phyloP scores from a whole-genome alignment of 345 rosid genomes.

The Pistacia atlantica region DNA sequence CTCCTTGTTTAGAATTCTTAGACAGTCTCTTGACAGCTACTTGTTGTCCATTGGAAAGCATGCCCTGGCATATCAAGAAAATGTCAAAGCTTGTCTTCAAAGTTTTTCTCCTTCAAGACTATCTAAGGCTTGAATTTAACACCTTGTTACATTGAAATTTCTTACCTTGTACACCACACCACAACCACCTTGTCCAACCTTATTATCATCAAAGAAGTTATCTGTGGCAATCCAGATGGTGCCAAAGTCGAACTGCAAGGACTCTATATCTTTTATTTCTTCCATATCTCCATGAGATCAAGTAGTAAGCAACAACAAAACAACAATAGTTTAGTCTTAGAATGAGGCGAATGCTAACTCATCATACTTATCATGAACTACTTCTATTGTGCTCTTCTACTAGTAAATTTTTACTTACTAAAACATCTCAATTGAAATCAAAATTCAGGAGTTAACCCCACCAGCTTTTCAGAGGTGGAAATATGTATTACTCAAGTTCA shows the following conservation, averaged over 20 bases:
- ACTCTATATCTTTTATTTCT: conserved; percentile 16
- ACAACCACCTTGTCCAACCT: conserved; percentile 38
- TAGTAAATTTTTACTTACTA: too few relatives aligned
- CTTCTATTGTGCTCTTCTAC: too few relatives aligned
- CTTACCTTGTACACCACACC: conserved; percentile 36
- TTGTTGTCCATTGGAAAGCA: conserved; percentile 36
- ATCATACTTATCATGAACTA: too few relatives aligned
- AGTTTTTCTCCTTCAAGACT: too few relatives aligned
- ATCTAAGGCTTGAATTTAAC: not conserved
- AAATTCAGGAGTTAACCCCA: too few relatives aligned
- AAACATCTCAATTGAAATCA: too few relatives aligned
- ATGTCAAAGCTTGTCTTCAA: not conserved
- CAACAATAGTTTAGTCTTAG: not conserved
- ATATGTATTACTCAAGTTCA: not conserved
- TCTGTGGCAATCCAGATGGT: conserved; percentile 25
- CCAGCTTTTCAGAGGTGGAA: too few relatives aligned
- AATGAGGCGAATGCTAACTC: too few relatives aligned
- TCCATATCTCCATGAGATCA: not conserved
- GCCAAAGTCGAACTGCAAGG: conserved; percentile 26
- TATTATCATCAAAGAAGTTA: conserved; percentile 26
- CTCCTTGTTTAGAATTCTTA: conserved; percentile 51
- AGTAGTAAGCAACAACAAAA: not conserved
- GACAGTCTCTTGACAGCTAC: conserved; percentile 51
- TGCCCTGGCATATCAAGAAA: conserved; percentile 39
- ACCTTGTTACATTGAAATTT: not conserved